phyloP scores from a whole-genome alignment of 2,329 filamentous ascomycete genomes.

The Calonectria pteridis region DNA sequence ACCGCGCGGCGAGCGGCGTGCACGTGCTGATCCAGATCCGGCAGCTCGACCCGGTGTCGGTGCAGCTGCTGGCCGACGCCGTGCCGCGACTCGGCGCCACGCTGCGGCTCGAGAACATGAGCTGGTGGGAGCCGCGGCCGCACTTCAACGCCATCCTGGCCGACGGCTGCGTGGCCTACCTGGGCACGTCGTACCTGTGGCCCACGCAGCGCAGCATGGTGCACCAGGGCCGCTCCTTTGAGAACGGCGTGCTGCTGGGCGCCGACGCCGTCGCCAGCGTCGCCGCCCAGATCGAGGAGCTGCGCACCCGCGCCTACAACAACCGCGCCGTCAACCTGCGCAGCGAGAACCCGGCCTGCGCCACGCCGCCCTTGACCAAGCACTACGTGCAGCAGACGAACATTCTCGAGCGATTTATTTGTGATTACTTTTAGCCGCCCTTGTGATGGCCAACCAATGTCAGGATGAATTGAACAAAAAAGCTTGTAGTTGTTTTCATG shows the following conservation, averaged over 20 bases:
- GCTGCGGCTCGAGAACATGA: not conserved
- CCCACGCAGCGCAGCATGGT: not conserved
- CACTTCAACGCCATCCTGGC: slow-evolving; percentile 3
- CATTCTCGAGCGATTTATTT: not conserved
- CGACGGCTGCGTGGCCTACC: not conserved
- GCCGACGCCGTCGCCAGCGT: not conserved
- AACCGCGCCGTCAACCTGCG: not conserved
- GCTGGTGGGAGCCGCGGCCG: slow-evolving; percentile 9
- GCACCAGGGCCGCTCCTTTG: slow-evolving; percentile 1
- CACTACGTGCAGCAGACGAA: not conserved
- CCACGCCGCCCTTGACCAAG: not conserved
- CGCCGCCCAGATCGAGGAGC: not conserved
- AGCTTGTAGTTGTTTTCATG: not conserved
- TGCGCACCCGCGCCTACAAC: not conserved
- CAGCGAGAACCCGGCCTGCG: not conserved
- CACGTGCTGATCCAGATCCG: not conserved
- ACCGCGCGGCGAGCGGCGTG: not conserved
- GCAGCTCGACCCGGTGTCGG: not conserved
- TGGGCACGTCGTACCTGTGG: slow-evolving; percentile 9
- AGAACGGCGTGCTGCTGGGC: not conserved
- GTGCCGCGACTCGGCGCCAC: not conserved
- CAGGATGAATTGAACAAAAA: not conserved
- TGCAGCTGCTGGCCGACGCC: not conserved
- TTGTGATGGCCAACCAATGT: not conserved
- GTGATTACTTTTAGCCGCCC: not conserved